Percentiles rank a stretch among this genome's conserved stretches.
These are phyloP conservation scores for Hymenoscyphus salicellus DNA, from an alignment of 2,329 filamentous ascomycete genomes.

Conservation along the genomic window DNA sequence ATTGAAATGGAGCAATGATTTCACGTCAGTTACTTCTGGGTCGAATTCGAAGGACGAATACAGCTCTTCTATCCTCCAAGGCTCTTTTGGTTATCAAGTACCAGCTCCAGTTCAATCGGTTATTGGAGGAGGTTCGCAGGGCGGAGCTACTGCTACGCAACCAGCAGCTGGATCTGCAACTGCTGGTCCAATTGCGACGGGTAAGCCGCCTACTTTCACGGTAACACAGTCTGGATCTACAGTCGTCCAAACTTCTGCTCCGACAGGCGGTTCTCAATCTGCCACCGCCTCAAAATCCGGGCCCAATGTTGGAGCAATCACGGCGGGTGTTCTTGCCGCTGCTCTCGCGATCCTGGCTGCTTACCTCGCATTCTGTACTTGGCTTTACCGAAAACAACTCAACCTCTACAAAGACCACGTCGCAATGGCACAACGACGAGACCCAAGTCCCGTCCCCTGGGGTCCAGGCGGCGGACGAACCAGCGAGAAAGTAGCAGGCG, in stretches of 20 bases:
- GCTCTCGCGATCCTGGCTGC: conserved; percentile 57
- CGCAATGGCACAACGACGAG: conserved; percentile 59
- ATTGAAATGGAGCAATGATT: conserved; percentile 61
- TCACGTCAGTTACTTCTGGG: conserved; percentile 52
- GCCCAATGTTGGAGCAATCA: conserved; percentile 44
- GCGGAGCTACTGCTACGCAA: conserved; percentile 64
- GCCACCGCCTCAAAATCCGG: conserved; percentile 31
- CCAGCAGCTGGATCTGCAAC: conserved; percentile 62
- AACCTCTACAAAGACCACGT: conserved; percentile 68
- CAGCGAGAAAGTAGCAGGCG: conserved; percentile 26
- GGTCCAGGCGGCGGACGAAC: conserved; percentile 32
- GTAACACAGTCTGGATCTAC: conserved; percentile 51
- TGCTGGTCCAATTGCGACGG: conserved; percentile 67
- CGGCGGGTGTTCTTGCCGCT: conserved; percentile 59
- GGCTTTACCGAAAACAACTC: conserved; percentile 70
- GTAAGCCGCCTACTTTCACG: conserved; percentile 67
- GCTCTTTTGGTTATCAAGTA: conserved; percentile 63
- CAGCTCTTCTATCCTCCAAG: conserved; percentile 46
- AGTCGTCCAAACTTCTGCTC: conserved; percentile 41
- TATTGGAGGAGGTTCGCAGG: conserved; percentile 58
- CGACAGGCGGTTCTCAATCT: conserved; percentile 19
- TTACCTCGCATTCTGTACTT: conserved; percentile 69
- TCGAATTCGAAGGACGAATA: conserved; percentile 11
- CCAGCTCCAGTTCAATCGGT: conserved; percentile 60
- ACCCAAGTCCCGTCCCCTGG: conserved; percentile 37